Evolutionary conservation across 176 grass and related monocot genomes (phyloP).

Genomic region (Cocos nucifera): DNA sequence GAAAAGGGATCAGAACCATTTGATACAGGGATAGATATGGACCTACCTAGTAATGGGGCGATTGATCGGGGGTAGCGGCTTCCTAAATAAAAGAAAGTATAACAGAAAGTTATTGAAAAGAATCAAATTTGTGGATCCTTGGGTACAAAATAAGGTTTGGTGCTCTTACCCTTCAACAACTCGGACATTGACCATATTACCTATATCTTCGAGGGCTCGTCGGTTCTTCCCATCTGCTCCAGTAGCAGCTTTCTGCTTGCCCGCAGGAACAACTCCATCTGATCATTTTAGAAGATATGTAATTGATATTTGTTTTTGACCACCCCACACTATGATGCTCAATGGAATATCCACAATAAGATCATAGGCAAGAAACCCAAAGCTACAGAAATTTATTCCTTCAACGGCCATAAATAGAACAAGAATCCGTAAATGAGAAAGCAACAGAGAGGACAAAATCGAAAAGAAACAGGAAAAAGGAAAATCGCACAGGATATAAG

Average conservation of each 20-base stretch:
- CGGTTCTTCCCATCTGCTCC: conserved; percentile 15
- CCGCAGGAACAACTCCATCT: conserved; percentile 4
- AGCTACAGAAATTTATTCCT: no score
- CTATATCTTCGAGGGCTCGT: conserved; percentile 20
- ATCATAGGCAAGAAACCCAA: no score
- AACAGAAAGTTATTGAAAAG: background rate
- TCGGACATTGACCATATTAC: conserved; percentile 6
- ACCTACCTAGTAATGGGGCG: conserved; percentile 17
- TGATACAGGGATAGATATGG: no score
- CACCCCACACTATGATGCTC: no score
- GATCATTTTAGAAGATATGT: background rate
- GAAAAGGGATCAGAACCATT: background rate
- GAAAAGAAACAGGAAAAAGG: no score
- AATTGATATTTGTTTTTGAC: no score
- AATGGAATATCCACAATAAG: no score
- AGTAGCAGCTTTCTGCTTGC: conserved; percentile 6
- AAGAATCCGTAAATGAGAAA: background rate
- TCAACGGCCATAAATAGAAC: background rate
- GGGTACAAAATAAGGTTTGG: background rate
- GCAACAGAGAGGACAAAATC: no score
- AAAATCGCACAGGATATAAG: no score
- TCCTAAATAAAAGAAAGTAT: background rate
- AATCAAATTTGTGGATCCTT: background rate
- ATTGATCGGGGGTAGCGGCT: conserved; percentile 4
- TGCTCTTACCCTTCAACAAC: conserved; percentile 8